phyloP scores from a whole-genome alignment of 768 basidiomycete genomes.

The Xanthoconium stramineum region DNA sequence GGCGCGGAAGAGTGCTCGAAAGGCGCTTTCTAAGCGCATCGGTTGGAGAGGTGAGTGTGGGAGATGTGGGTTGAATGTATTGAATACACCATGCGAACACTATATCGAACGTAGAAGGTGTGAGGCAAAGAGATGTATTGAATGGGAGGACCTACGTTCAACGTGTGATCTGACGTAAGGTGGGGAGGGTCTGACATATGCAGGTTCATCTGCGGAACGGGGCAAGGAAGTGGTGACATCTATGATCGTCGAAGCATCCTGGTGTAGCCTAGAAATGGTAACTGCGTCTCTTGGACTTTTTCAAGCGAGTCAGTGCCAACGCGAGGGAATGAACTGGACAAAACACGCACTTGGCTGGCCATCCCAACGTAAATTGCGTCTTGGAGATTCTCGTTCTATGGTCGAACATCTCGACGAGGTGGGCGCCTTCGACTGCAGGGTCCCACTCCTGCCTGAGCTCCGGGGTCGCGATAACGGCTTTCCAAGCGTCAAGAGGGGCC shows the following conservation, averaged over 20 bases:
- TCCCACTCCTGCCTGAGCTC: conserved; percentile 93
- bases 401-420: conserved; percentile 83
- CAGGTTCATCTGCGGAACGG: conserved; percentile 85
- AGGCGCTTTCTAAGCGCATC: conserved; percentile 33
- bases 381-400: conserved; percentile 80
- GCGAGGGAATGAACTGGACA: neutral
- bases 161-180: conserved; percentile 91
- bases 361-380: conserved; percentile 90
- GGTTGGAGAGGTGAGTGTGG: conserved; percentile 33
- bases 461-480: conserved; percentile 76
- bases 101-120: conserved; percentile 23
- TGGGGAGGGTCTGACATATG: conserved; percentile 86
- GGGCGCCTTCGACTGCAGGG: conserved; percentile 84
- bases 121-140: conserved; percentile 6
- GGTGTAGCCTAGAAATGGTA: conserved; percentile 84
- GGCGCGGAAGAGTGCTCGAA: conserved; percentile 33
- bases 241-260: conserved; percentile 78
- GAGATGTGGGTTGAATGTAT: conserved; percentile 41
- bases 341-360: conserved; percentile 92
- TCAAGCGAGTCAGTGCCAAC: conserved; percentile 7
- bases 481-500: conserved; percentile 72
- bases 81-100: conserved; percentile 97
- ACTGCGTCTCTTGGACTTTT: conserved; percentile 88
- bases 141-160: conserved; percentile 46
- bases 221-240: conserved; percentile 94